phyloP scores from a whole-genome alignment of 306 rosid genomes.

The Quercus agrifolia region DNA sequence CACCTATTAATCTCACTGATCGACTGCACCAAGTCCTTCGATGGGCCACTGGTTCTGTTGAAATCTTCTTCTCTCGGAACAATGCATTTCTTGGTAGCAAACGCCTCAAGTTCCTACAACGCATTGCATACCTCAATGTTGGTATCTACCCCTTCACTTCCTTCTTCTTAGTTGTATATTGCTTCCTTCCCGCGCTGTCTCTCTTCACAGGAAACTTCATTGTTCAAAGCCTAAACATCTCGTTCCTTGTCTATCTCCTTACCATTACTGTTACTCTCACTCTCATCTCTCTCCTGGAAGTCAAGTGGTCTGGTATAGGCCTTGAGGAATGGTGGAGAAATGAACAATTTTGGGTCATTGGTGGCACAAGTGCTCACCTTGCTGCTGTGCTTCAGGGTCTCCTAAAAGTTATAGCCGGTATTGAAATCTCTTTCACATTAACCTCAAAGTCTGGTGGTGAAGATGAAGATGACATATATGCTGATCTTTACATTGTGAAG shows the following conservation, averaged over 20 bases:
- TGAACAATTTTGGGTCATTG: slow-evolving; percentile 86
- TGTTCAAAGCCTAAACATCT: slow-evolving; percentile 46
- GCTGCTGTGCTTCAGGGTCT: slow-evolving; percentile 76
- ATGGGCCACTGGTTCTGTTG: slow-evolving; percentile 92
- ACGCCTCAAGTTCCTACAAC: slow-evolving; percentile 81
- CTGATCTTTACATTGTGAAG: slow-evolving; percentile 70
- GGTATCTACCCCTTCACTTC: slow-evolving; percentile 88
- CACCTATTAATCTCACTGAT: slow-evolving; percentile 84
- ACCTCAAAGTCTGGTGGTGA: slow-evolving; percentile 61
- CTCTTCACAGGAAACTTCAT: slow-evolving; percentile 76
- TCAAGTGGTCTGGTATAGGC: slow-evolving; percentile 75
- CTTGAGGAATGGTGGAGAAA: slow-evolving; percentile 88
- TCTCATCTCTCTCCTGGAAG: slow-evolving; percentile 73
- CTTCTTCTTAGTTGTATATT: slow-evolving; percentile 53
- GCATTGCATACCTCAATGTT: slow-evolving; percentile 72
- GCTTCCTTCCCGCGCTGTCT: slow-evolving; percentile 74
- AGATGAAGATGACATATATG: slow-evolving; percentile 55
- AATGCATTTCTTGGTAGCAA: slow-evolving; percentile 63
- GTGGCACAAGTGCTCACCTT: slow-evolving; percentile 86
- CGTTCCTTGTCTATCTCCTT: slow-evolving; percentile 58
- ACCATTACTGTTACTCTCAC: slow-evolving; percentile 47
- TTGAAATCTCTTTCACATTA: slow-evolving; percentile 67
- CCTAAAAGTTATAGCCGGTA: slow-evolving; percentile 63
- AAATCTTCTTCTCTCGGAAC: slow-evolving; percentile 79
- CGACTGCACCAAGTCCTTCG: slow-evolving; percentile 79